These are phyloP conservation scores for Nothopassalora personata DNA, from an alignment of 2,329 filamentous ascomycete genomes.

Conservation along the genomic window DNA sequence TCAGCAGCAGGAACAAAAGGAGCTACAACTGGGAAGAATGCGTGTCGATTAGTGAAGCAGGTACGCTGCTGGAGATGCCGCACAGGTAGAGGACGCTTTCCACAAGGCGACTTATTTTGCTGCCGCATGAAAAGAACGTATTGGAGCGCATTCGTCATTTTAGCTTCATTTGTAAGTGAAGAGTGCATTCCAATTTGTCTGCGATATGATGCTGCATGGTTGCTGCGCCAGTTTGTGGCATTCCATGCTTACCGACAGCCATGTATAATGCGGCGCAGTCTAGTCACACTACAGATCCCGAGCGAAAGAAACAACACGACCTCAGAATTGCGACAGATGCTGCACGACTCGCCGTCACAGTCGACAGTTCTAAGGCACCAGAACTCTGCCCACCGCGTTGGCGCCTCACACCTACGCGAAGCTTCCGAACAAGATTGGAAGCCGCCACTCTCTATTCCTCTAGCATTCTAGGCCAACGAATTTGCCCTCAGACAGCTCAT, in stretches of 20 bases:
- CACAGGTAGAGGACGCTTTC: neutral
- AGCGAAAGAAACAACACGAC: neutral
- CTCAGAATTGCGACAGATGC: neutral
- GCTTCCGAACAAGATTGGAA: conserved; percentile 16
- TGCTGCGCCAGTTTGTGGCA: neutral
- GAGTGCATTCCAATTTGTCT: neutral
- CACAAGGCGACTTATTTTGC: neutral
- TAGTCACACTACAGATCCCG: neutral
- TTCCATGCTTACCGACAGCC: neutral
- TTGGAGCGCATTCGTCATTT: neutral
- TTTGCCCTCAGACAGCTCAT: neutral
- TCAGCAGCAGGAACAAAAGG: neutral
- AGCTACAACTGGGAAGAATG: neutral
- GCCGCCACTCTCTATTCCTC: conserved; percentile 16
- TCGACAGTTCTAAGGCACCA: neutral
- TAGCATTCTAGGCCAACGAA: neutral
- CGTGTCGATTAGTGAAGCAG: neutral
- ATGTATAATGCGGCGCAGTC: neutral
- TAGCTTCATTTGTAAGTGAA: neutral
- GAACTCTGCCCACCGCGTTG: conserved; percentile 20
- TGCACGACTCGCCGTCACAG: neutral
- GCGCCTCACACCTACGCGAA: conserved; percentile 11
- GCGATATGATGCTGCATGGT: neutral
- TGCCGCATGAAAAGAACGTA: neutral
- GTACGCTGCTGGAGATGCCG: neutral